Percentiles rank a stretch among this genome's conserved stretches.
phyloP scores from a whole-genome alignment of 306 rosid species.

The Rosa lucieae region DNA sequence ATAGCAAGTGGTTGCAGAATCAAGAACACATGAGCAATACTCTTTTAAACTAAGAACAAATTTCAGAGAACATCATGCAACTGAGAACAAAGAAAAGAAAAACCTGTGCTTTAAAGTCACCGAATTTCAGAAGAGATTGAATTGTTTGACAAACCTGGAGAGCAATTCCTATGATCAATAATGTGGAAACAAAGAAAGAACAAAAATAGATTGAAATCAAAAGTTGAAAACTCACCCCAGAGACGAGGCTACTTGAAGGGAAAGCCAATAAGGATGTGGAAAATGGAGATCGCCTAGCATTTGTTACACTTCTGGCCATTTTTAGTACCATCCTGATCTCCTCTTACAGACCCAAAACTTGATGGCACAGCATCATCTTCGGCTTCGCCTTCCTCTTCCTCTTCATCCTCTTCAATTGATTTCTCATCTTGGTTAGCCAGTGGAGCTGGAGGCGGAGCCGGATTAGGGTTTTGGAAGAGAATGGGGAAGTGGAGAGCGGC shows the following conservation, averaged over 20 bases:
- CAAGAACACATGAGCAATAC: too few relatives aligned
- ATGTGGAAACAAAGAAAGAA: too few relatives aligned
- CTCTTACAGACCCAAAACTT: not conserved
- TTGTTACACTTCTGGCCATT: constrained; percentile 49
- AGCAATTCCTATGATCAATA: too few relatives aligned
- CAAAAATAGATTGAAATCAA: not conserved
- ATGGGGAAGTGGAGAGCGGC: too few relatives aligned
- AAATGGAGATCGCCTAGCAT: constrained; percentile 69
- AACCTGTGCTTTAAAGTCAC: too few relatives aligned
- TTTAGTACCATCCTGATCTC: constrained; percentile 41
- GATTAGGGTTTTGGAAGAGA: too few relatives aligned
- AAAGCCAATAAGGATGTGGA: constrained; percentile 74
- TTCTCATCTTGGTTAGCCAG: constrained; percentile 44
- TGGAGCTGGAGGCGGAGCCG: not conserved
- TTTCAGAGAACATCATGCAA: too few relatives aligned
- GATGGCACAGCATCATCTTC: constrained; percentile 43
- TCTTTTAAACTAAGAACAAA: too few relatives aligned
- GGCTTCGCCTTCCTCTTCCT: constrained; percentile 34
- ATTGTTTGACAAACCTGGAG: too few relatives aligned
- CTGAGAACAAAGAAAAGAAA: too few relatives aligned
- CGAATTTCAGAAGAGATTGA: too few relatives aligned
- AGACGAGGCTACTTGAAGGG: constrained; percentile 68
- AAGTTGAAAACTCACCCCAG: constrained; percentile 64
- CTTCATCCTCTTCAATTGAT: constrained; percentile 35
- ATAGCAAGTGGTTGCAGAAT: too few relatives aligned